Evolutionary conservation across 1,139 yeast genomes (phyloP).

Genomic region (Pichia inconspicua): DNA sequence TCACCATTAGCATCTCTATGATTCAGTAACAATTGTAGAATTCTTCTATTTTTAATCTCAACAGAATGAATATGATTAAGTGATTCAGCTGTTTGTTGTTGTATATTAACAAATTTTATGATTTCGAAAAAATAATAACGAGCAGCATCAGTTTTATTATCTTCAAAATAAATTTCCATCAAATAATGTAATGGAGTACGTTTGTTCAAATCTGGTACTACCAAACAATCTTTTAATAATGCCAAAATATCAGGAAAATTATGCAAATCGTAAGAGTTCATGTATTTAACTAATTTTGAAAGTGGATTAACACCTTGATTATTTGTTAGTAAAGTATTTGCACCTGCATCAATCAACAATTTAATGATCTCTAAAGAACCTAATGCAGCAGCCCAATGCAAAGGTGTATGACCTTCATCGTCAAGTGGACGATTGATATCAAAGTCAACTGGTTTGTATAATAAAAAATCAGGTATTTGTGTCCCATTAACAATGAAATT

Average conservation of each 20-base stretch:
- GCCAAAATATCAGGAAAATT: conserved; percentile 69
- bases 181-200: conserved; percentile 69
- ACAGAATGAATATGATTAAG: conserved; percentile 2
- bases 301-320: conserved; percentile 76
- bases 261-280: conserved; percentile 74
- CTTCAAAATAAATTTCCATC: conserved; percentile 51
- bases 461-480: conserved; percentile 65
- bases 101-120: conserved; percentile 28
- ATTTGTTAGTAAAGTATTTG: conserved; percentile 70
- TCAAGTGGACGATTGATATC: conserved; percentile 83
- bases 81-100: conserved; percentile 27
- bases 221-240: conserved; percentile 59
- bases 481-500: conserved; percentile 66
- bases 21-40: conserved; percentile 54
- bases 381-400: conserved; percentile 96
- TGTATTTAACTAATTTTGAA: conserved; percentile 75
- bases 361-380: conserved; percentile 72
- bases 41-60: conserved; percentile 24
- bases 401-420: conserved; percentile 91
- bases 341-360: conserved; percentile 57
- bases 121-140: conserved; percentile 34
- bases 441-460: conserved; percentile 71
- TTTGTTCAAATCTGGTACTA: conserved; percentile 65
- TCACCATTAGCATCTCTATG: conserved; percentile 66
- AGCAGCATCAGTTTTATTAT: conserved; percentile 36